These are phyloP conservation scores for Immersiporthe knoxdaviesiana DNA, from an alignment of 2,329 filamentous ascomycete genomes.

Conservation along the genomic window DNA sequence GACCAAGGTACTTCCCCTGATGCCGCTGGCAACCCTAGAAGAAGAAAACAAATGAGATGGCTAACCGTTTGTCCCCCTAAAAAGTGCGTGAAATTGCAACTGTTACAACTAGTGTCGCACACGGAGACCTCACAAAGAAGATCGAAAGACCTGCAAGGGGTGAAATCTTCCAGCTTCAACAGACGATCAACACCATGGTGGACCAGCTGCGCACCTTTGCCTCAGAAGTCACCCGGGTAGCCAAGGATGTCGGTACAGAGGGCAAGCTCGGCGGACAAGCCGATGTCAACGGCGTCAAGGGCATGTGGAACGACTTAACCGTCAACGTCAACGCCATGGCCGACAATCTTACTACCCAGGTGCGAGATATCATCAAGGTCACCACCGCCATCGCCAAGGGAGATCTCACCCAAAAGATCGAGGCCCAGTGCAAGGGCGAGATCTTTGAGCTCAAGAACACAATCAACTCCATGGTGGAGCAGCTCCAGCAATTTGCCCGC, in stretches of 20 bases:
- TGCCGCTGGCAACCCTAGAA: background rate
- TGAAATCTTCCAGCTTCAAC: constrained; percentile 81
- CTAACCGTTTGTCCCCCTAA: constrained; percentile 2
- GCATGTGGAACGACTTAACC: constrained; percentile 87
- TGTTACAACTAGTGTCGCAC: constrained; percentile 81
- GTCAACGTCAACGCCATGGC: constrained; percentile 89
- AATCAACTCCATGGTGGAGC: constrained; percentile 99
- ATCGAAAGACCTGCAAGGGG: constrained; percentile 80
- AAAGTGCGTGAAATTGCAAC: constrained; percentile 80
- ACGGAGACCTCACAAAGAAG: constrained; percentile 82
- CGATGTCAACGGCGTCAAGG: constrained; percentile 80
- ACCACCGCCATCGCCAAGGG: constrained; percentile 76
- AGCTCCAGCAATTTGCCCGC: constrained; percentile 92
- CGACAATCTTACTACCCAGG: constrained; percentile 83
- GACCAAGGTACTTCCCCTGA: constrained; percentile 61
- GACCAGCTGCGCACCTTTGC: constrained; percentile 83
- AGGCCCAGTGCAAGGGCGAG: constrained; percentile 88
- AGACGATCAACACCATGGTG: constrained; percentile 90
- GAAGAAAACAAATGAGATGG: background rate
- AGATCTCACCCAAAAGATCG: constrained; percentile 95
- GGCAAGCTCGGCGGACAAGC: constrained; percentile 82
- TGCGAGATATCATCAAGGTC: constrained; percentile 90
- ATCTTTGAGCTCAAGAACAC: constrained; percentile 95
- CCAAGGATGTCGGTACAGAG: constrained; percentile 82
- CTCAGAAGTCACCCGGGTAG: constrained; percentile 81